Evolutionary conservation across 805 yeast species (phyloP).

Genomic region (Zygosaccharomyces siamensis): DNA sequence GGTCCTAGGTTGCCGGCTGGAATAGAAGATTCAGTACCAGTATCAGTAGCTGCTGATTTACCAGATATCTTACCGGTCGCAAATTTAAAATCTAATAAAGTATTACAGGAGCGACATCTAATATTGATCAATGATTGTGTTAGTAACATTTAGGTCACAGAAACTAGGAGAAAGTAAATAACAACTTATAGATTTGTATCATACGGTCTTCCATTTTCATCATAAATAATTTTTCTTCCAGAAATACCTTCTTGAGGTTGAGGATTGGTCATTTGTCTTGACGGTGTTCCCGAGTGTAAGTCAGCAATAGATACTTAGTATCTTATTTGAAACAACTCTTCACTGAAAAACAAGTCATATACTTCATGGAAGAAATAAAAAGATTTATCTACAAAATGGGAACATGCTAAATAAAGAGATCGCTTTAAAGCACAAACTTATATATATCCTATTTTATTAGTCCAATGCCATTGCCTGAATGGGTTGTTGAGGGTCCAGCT

Average conservation of each 20-base stretch:
- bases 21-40: conserved; percentile 13
- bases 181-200: conserved; percentile 32
- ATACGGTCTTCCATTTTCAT: conserved; percentile 90
- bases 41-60: conserved; percentile 19
- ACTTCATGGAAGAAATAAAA: background rate
- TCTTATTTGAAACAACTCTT: background rate
- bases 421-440: background rate
- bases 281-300: background rate
- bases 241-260: conserved; percentile 48
- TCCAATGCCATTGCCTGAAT: conserved; percentile 23
- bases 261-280: background rate
- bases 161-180: background rate
- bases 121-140: conserved; percentile 3
- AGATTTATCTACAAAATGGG: background rate
- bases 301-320: background rate
- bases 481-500: conserved; percentile 22
- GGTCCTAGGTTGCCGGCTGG: background rate
- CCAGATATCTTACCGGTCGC: conserved; percentile 39
- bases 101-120: conserved; percentile 85
- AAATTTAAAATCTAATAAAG: conserved; percentile 71
- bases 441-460: conserved; percentile 5
- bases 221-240: conserved; percentile 68
- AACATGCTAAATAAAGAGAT: background rate
- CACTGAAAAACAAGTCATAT: background rate
- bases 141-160: conserved; percentile 4